phyloP scores from a whole-genome alignment of 768 basidiomycete genomes.

The Podaxis sp. region DNA sequence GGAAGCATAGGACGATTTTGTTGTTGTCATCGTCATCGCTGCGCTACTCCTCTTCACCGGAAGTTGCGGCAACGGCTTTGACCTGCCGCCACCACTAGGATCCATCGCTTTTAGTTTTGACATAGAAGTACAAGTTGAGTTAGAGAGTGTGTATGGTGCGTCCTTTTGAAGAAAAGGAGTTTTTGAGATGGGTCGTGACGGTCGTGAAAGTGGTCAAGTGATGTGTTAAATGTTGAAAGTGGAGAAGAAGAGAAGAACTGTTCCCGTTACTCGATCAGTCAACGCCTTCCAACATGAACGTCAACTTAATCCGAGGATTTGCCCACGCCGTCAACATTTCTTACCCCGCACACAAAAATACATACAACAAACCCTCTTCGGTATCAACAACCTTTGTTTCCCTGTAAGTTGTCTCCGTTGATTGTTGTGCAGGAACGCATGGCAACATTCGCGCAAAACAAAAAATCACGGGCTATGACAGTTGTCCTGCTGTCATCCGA shows the following conservation, averaged over 20 bases:
- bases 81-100: background rate
- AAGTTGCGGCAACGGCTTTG: slow-evolving; percentile 6
- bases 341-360: slow-evolving; percentile 1
- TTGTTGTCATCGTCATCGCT: background rate
- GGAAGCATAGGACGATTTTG: slow-evolving; percentile 11
- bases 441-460: background rate
- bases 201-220: background rate
- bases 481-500: background rate
- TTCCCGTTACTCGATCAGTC: background rate
- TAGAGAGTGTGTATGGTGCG: background rate
- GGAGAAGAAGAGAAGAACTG: background rate
- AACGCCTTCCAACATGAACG: background rate
- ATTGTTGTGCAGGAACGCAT: background rate
- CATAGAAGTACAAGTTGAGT: background rate
- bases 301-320: slow-evolving; percentile 7
- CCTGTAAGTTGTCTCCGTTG: background rate
- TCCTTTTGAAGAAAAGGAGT: background rate
- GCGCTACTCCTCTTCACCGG: slow-evolving; percentile 2
- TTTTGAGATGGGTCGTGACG: background rate
- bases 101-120: slow-evolving; percentile 1
- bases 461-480: background rate
- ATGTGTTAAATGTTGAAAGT: background rate
- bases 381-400: background rate
- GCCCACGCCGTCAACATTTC: slow-evolving; percentile 9
- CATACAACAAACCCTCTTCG: background rate